Base-by-base conservation (phyloP, 768 basidiomycete genomes). In the Hygrophorus pudorinus region DNA sequence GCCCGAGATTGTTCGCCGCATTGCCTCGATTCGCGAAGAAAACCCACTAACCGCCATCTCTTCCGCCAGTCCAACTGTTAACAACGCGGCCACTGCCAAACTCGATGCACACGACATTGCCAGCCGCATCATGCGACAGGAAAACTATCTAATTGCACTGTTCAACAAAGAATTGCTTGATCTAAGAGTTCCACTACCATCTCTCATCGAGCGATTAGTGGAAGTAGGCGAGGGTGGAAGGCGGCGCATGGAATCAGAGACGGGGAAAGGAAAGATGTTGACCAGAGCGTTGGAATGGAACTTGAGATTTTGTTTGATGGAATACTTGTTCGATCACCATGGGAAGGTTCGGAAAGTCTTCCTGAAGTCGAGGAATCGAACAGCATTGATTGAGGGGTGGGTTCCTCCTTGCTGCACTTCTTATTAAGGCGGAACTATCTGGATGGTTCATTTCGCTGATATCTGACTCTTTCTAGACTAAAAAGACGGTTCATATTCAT, bases 91-190 rank as follows among this genome's bases (percentile, higher is more conserved):
- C 8, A 81, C 78, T 1, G 87, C 90, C 38, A 88, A 88, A 58
- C 77, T 99, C 5, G 96, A 99, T 53, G 96, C 94, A 2, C 96
- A 99, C 58, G 94, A 98, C 62, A 80, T 98, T 42, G 94, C 94
- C 3, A 98, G 97, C 59, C 84, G 96, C 41, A 97, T 99, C 55
- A 76, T 99, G 79, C 78, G 96, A 27, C 90, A 97, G 60, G 96
- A 98, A 59, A 99, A 99, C 63, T 99, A 98, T 59, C 74, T 99
- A 41, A 96, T 98, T 47, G 92, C 96, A 0, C 63, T 99, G 14
- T 96, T 99, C 63, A 99, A 98, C 66, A 98, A 97, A 60, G 91
- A 96, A 50, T 63, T 98, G 4, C 70, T 99, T 41, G 87, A 99
- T 63, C 71, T 98, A 16, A 79, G 81, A 7, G 75, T 91, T 1